Percentiles rank a stretch among this genome's conserved stretches.
Conservation (phyloP, 148 eudicot species). For the Rhododendron molle region DNA sequence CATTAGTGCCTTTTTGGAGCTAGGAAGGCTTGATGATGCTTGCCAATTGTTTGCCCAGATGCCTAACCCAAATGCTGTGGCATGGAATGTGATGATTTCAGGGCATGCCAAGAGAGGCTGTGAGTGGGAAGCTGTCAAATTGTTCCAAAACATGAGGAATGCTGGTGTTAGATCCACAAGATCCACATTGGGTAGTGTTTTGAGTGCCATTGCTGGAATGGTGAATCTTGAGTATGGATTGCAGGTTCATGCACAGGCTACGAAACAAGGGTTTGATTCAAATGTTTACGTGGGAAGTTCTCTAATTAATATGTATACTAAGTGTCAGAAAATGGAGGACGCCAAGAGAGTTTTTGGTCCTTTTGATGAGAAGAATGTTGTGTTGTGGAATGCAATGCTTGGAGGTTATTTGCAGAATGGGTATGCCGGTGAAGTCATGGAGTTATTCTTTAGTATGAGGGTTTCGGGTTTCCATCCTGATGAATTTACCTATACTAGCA, state of each 20-base stretch:
- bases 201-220: conserved; percentile 69
- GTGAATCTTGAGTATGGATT: conserved; percentile 51
- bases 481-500: conserved; percentile 84
- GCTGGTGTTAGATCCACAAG: conserved; percentile 56
- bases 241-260: conserved; percentile 68
- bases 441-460: conserved; percentile 55
- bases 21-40: conserved; percentile 67
- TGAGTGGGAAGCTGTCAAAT: conserved; percentile 46
- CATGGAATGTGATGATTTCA: conserved; percentile 90
- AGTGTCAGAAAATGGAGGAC: conserved; percentile 55
- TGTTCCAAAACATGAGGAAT: conserved; percentile 58
- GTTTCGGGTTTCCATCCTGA: conserved; percentile 50
- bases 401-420: conserved; percentile 86
- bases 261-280: conserved; percentile 66
- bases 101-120: conserved; percentile 61
- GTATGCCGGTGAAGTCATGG: conserved; percentile 49
- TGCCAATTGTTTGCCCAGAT: conserved; percentile 48
- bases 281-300: conserved; percentile 94
- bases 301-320: conserved; percentile 78
- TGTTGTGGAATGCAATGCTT: conserved; percentile 88
- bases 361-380: conserved; percentile 56
- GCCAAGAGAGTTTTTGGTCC: conserved; percentile 57
- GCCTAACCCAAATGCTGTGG: conserved; percentile 54
- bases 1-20: conserved; percentile 56
- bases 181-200: conserved; percentile 80